Conservation (phyloP, 1,139 yeast genomes). For the Nakaseomyces uthaithaninus region DNA sequence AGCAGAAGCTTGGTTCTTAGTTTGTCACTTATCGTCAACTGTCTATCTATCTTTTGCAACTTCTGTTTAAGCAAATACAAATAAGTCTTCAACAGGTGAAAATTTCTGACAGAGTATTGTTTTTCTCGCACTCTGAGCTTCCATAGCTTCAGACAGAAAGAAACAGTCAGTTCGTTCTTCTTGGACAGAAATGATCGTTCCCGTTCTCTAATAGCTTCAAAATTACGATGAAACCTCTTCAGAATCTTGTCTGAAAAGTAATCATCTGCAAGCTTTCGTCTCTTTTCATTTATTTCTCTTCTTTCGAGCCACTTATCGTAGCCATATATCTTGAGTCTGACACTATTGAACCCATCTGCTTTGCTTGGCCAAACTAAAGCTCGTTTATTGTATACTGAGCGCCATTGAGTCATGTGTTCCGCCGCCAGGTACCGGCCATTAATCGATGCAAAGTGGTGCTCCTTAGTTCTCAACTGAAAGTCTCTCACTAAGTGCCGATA, state of each 20-base stretch:
- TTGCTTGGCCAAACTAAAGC: neutral
- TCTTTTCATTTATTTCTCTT: constrained; percentile 3
- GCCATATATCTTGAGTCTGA: constrained; percentile 2
- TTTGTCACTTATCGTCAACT: neutral
- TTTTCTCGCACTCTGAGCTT: neutral
- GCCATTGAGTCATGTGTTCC: neutral
- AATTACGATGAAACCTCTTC: neutral
- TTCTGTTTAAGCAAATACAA: neutral
- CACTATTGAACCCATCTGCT: constrained; percentile 5
- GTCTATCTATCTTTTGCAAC: neutral
- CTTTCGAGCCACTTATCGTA: constrained; percentile 6
- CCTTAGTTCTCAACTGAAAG: neutral
- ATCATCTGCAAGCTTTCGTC: constrained; percentile 6
- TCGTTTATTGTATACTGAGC: neutral
- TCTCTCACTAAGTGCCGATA: neutral
- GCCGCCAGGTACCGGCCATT: neutral
- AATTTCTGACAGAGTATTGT: neutral
- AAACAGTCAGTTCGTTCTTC: neutral
- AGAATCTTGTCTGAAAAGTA: constrained; percentile 4
- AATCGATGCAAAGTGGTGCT: neutral
- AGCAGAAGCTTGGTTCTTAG: neutral
- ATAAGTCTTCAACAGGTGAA: neutral
- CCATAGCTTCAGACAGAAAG: constrained; percentile 1
- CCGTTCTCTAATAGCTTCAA: neutral
- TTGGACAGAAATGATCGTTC: neutral